Percentiles rank a stretch among this genome's conserved stretches.
Conservation (phyloP, 1,139 yeast genomes). For the Sugiyamaella neomexicana region DNA sequence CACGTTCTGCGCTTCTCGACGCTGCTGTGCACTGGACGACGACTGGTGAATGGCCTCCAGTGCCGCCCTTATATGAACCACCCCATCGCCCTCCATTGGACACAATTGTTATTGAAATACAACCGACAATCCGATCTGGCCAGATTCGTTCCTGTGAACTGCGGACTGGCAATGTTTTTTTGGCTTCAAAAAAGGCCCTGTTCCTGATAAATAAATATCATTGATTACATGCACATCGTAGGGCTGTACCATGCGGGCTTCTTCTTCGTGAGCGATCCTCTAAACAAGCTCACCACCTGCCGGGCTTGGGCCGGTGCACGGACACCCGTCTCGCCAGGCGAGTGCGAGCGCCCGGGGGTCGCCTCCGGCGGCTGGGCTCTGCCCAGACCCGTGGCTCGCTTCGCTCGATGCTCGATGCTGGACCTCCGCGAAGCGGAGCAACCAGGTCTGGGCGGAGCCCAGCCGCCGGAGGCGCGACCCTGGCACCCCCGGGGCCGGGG, state of each 20-base stretch:
- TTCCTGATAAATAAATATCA: too few relatives aligned
- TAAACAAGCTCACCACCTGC: too few relatives aligned
- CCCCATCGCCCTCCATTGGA: slow-evolving; percentile 34
- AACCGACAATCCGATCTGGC: background rate
- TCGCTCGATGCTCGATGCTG: too few relatives aligned
- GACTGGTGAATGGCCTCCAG: slow-evolving; percentile 77
- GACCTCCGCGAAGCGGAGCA: too few relatives aligned
- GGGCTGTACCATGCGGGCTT: background rate
- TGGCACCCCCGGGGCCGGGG: too few relatives aligned
- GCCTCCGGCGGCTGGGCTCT: background rate
- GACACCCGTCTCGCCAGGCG: background rate
- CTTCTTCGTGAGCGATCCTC: background rate
- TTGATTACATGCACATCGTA: background rate
- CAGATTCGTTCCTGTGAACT: background rate
- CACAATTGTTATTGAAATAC: background rate
- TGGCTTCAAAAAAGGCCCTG: background rate
- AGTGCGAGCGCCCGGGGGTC: background rate
- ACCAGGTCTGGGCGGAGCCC: too few relatives aligned
- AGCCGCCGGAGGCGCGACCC: too few relatives aligned
- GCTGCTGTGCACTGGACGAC: slow-evolving; percentile 55
- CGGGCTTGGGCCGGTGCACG: background rate
- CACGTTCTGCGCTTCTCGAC: slow-evolving; percentile 46
- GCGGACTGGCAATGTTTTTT: too few relatives aligned
- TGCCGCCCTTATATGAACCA: slow-evolving; percentile 59
- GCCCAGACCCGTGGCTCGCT: background rate